Base-by-base conservation (phyloP, 257 asterid genomes). In the Mitragyna speciosa region DNA sequence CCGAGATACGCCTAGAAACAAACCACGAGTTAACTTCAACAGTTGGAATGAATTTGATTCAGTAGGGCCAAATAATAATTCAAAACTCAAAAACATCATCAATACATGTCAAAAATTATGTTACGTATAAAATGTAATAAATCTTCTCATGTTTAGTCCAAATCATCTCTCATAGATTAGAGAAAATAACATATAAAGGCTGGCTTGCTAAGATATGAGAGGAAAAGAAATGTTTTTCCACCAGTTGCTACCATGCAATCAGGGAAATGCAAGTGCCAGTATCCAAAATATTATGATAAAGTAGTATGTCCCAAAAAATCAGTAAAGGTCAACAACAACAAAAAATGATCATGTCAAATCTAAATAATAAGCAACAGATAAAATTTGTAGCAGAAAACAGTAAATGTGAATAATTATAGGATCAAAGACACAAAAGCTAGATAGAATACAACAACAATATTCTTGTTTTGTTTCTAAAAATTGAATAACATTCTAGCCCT, bases 1-100 rank as follows among this genome's bases (percentile, higher is more conserved):
- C 99, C 87, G 73, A 96, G 97, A 91, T 96, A 96, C 70, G 99
- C 99, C 99, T 96, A 82, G 88, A 94, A 74, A 41, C 70, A 82
- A 51, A 78, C 33, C 30, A 56, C 12, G 26, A 1, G 61, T 77
- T 33, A 80, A 61, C 33, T 45, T 28, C 12, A 24, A 59, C 58
- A 72, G 12, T 14, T 5, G 54, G 39, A 70, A 1, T 58, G 39
- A 5, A 63, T 24, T 39, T 58, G 45, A 24, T 36, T 76, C 31
- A 54, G 59, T 58, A 54, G 45, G 45, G 45, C 36, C 30, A 51
- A 47, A 67, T 22, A 51, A 54, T 3, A 41, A 26, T 2, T 5
- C 19, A 24, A 52, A 52, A 68, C 20, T n/a, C 19, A 79, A 45
- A 68, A 58, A 28, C 41, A 78, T 20, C 58, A 30, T 67, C 36